Evolutionary conservation across 257 asterid species (phyloP), one percentile per base, ranked within the genome.

Genomic region (Salvia miltiorrhiza): DNA sequence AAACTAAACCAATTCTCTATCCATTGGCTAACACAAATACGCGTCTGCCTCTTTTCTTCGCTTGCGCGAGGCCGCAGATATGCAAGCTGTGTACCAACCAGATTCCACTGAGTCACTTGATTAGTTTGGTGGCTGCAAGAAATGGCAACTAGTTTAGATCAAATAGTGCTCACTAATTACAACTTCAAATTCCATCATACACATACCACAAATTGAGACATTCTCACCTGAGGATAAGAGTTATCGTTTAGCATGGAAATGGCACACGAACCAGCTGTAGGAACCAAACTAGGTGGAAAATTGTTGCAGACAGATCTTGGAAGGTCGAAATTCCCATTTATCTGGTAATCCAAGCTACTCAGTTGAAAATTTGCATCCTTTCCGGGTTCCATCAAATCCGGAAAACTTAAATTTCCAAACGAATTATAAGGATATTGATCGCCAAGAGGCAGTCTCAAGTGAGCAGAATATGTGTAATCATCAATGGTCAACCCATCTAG

Each of bases 211-310:
- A 9, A 1, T 37, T 12, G 43, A 37, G 24, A 40, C 1, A 9
- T 33, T 62, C 78, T 77, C 39, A 87, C 94, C 95, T 82, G 95
- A 17, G 81, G 80, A 70, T 73, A 89, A 45, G 95, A 71, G 76
- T 75, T 78, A 44, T 74, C 81, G 40, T 83, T 80, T 0, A 89
- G 83, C 80, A 73, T 75, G 74, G 86, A 81, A 76, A 83, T 68
- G 43, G 65, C 75, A 24, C 83, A 79, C 3, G 83, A 60, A 35
- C 78, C 84, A 30, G 83, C 58, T 35, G 81, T 17, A 17, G 87
- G 83, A 75, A 76, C 76, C 81, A 88, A 79, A 56, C 75, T 67
- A 56, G 75, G 79, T 9, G 78, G 80, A 30, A 76, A 59, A 58
- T 63, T 75, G 75, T 73, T 80, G 63, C 80, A 86, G 28, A 83